Percentiles rank a stretch among this genome's conserved stretches.
These are phyloP conservation scores for Mortierella sp. DNA, from an alignment of 371 early-diverging fungal species.

Conservation along the genomic window DNA sequence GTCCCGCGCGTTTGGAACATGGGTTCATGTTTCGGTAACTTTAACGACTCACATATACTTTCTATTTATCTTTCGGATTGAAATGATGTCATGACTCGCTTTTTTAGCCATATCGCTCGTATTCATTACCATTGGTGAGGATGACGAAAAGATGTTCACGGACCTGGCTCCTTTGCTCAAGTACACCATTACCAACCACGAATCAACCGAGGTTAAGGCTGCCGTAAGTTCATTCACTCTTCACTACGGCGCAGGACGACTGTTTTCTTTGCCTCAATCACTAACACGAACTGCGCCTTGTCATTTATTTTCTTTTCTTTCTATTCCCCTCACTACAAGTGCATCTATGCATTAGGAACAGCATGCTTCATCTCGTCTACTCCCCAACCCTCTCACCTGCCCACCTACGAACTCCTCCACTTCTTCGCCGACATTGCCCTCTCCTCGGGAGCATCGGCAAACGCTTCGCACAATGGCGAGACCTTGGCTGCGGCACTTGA, in stretches of 20 bases:
- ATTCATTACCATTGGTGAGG: slow-evolving; percentile 80
- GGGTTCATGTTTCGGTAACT: slow-evolving; percentile 2
- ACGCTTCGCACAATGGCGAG: slow-evolving; percentile 47
- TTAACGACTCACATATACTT: neutral
- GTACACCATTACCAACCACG: slow-evolving; percentile 63
- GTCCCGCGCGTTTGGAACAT: neutral
- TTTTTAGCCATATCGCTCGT: slow-evolving; percentile 68
- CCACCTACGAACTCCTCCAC: slow-evolving; percentile 62
- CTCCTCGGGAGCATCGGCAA: slow-evolving; percentile 45
- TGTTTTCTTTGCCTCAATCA: neutral
- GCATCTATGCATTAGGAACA: slow-evolving; percentile 68
- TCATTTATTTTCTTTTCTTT: neutral
- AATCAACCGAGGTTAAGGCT: slow-evolving; percentile 61
- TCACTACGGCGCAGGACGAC: neutral
- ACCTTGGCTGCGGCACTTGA: slow-evolving; percentile 63
- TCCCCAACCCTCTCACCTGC: slow-evolving; percentile 67
- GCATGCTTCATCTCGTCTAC: slow-evolving; percentile 71
- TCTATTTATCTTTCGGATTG: neutral
- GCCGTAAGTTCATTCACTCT: slow-evolving; percentile 45
- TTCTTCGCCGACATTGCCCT: slow-evolving; percentile 55
- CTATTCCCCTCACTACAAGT: slow-evolving; percentile 37
- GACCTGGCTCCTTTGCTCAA: slow-evolving; percentile 65
- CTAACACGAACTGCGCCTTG: neutral
- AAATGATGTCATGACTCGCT: slow-evolving; percentile 5
- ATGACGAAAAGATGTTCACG: slow-evolving; percentile 72